These are phyloP conservation scores for Claviceps lovelessii DNA, from an alignment of 2,329 filamentous ascomycete genomes.

Conservation along the genomic window DNA sequence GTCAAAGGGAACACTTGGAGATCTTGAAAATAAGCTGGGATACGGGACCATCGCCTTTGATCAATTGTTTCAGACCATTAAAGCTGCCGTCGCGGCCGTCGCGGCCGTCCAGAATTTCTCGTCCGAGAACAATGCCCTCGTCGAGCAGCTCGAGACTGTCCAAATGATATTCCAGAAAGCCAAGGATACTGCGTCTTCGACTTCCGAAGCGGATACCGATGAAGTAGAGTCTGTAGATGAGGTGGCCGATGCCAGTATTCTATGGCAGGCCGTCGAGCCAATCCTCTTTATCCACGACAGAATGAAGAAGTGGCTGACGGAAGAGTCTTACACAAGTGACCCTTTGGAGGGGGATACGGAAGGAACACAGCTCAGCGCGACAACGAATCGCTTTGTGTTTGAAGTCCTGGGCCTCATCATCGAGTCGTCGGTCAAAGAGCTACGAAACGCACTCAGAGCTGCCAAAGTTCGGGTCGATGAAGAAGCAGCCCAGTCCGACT, in stretches of 20 bases:
- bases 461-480: constrained; percentile 16
- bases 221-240: neutral
- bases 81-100: constrained; percentile 13
- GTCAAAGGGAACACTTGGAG: constrained; percentile 48
- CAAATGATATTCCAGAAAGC: constrained; percentile 15
- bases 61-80: constrained; percentile 15
- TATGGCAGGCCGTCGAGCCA: constrained; percentile 71
- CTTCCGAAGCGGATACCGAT: constrained; percentile 7
- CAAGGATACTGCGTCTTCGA: constrained; percentile 8
- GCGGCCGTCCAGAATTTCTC: constrained; percentile 13
- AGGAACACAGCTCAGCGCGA: constrained; percentile 35
- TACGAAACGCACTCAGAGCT: constrained; percentile 55
- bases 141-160: constrained; percentile 14
- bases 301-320: constrained; percentile 41
- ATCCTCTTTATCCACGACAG: constrained; percentile 48
- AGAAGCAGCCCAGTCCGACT: constrained; percentile 36
- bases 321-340: constrained; percentile 39
- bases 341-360: constrained; percentile 7
- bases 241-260: constrained; percentile 25
- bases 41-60: constrained; percentile 27
- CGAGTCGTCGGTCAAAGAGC: constrained; percentile 69
- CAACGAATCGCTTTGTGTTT: constrained; percentile 80
- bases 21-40: constrained; percentile 63
- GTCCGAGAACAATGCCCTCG: constrained; percentile 9
- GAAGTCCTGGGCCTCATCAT: constrained; percentile 78